Conservation (phyloP, 495 filamentous ascomycete genomes). For the Staphylotrichum longicolle region DNA sequence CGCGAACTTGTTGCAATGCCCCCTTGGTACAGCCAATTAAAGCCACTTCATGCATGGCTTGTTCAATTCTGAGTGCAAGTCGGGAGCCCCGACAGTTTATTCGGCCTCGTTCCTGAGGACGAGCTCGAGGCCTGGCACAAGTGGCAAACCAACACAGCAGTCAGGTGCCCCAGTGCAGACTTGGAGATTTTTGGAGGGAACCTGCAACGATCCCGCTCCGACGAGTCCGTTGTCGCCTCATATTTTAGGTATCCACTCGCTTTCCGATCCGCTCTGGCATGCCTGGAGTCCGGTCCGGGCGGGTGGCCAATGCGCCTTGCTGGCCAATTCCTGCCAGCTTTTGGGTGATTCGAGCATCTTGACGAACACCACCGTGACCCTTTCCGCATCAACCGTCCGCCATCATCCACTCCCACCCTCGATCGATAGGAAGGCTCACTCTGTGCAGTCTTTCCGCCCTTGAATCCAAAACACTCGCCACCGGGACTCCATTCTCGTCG, state of each 20-base stretch:
- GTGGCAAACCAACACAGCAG: no score
- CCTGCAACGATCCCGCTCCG: no score
- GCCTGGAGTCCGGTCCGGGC: not conserved
- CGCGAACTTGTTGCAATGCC: no score
- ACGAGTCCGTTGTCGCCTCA: not conserved
- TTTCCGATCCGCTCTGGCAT: not conserved
- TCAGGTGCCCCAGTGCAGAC: no score
- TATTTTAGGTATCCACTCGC: not conserved
- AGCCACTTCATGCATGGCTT: no score
- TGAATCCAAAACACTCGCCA: not conserved
- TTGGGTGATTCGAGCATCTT: slow-evolving; percentile 11
- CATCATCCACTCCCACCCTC: not conserved
- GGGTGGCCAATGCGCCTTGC: slow-evolving; percentile 22
- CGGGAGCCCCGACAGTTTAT: no score
- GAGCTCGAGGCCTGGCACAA: no score
- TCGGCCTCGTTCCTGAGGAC: no score
- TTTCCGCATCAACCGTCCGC: not conserved
- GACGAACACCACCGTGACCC: not conserved
- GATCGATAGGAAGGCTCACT: not conserved
- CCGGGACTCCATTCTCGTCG: not conserved
- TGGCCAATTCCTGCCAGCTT: slow-evolving; percentile 23
- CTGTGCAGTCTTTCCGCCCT: not conserved
- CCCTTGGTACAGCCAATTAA: no score
- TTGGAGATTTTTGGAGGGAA: no score
- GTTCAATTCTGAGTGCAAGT: no score